Conservation (phyloP, 2,329 filamentous ascomycete species). For the Colletotrichum noveboracense region DNA sequence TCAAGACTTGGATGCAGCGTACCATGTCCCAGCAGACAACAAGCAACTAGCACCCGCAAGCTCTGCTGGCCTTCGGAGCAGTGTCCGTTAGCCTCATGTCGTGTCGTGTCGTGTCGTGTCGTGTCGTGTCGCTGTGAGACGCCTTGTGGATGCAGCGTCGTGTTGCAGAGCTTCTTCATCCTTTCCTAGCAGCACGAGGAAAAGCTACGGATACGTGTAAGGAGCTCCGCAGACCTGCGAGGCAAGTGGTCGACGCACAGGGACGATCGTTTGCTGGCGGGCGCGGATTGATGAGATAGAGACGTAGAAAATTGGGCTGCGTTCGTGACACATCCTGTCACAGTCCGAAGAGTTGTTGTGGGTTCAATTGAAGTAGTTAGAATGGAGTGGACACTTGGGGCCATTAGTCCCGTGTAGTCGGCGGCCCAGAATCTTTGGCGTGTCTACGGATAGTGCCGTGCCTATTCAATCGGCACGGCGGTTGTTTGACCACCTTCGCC, state of each 20-base stretch:
- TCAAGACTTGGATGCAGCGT: background rate
- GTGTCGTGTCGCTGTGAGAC: background rate
- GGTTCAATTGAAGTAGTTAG: background rate
- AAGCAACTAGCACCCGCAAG: background rate
- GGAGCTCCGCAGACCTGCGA: background rate
- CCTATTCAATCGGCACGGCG: background rate
- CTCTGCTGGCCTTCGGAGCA: constrained; percentile 2
- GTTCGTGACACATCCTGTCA: background rate
- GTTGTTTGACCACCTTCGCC: background rate
- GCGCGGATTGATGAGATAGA: background rate
- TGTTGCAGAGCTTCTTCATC: background rate
- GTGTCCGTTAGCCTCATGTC: constrained; percentile 12
- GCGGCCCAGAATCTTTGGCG: background rate
- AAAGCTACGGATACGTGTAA: background rate
- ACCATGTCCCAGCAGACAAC: background rate
- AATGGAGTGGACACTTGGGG: background rate
- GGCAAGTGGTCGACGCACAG: background rate
- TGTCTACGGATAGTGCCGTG: background rate
- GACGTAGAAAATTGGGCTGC: background rate
- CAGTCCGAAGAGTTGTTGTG: background rate
- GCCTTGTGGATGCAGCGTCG: background rate
- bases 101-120: background rate
- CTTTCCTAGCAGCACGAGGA: background rate
- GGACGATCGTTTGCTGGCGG: background rate
- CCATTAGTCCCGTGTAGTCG: background rate